These are phyloP conservation scores for Crassisporium funariophilum DNA, from an alignment of 768 basidiomycete genomes.

Conservation along the genomic window DNA sequence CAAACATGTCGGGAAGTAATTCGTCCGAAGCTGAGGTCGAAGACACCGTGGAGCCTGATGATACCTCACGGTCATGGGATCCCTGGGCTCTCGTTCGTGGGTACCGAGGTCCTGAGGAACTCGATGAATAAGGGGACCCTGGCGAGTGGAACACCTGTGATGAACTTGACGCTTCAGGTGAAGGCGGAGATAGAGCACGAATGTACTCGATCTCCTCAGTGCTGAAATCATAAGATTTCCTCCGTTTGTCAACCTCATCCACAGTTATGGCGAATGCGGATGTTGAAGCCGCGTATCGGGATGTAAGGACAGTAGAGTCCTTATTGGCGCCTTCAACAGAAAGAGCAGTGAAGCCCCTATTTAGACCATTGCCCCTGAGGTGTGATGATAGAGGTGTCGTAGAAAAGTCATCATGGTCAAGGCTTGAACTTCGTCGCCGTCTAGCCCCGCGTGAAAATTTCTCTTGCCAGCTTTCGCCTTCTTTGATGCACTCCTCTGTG, in stretches of 20 bases:
- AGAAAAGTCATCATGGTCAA: conserved; percentile 25
- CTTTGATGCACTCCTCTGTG: conserved; percentile 56
- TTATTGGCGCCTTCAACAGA: conserved; percentile 8
- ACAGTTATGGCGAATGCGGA: conserved; percentile 48
- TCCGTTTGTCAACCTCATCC: conserved; percentile 65
- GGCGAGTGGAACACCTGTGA: conserved; percentile 14
- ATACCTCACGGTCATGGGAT: conserved; percentile 14
- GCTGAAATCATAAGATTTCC: conserved; percentile 43
- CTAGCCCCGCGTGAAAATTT: conserved; percentile 65
- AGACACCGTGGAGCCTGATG: conserved; percentile 9
- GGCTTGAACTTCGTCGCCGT: conserved; percentile 53
- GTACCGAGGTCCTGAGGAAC: conserved; percentile 8
- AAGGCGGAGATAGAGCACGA: conserved; percentile 11
- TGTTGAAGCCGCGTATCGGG: not conserved
- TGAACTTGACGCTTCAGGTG: conserved; percentile 9
- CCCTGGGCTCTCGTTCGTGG: conserved; percentile 11
- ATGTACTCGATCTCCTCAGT: conserved; percentile 10
- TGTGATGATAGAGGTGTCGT: conserved; percentile 5
- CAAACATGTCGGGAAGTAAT: conserved; percentile 9
- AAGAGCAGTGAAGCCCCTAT: conserved; percentile 11
- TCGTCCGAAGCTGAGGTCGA: conserved; percentile 10
- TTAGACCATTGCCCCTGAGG: conserved; percentile 2
- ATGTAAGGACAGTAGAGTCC: conserved; percentile 1
- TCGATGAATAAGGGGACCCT: conserved; percentile 13
- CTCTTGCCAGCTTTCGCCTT: conserved; percentile 63